These are phyloP conservation scores for Paracamarosporium sp. DNA, from an alignment of 2,329 filamentous ascomycete species.

Conservation along the genomic window DNA sequence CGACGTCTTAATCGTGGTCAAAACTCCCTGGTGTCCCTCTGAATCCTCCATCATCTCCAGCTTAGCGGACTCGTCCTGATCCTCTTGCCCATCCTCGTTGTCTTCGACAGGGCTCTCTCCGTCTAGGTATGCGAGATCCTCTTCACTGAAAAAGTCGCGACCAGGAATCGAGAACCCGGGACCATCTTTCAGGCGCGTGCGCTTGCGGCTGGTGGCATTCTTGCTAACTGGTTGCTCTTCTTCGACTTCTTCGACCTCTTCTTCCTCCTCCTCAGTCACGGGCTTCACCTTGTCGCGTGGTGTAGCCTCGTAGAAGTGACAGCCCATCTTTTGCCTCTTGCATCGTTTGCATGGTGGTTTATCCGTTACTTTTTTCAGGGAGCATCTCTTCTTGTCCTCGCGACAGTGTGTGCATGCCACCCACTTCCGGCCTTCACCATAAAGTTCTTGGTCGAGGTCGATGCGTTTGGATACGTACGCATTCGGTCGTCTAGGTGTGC, in stretches of 20 bases:
- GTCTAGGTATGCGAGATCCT: constrained; percentile 6
- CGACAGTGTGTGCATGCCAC: constrained; percentile 38
- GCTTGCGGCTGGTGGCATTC: neutral
- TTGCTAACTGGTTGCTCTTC: neutral
- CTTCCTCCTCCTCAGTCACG: constrained; percentile 12
- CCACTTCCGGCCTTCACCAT: constrained; percentile 24
- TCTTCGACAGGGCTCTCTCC: neutral
- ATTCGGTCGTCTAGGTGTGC: neutral
- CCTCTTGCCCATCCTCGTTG: neutral
- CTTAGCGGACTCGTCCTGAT: constrained; percentile 29
- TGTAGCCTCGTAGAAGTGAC: constrained; percentile 31
- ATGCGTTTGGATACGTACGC: constrained; percentile 15
- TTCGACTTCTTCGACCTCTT: constrained; percentile 9
- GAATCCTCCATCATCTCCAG: constrained; percentile 33
- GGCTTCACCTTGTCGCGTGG: neutral
- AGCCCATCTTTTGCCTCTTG: constrained; percentile 30
- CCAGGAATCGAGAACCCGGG: constrained; percentile 4
- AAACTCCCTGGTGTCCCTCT: constrained; percentile 28
- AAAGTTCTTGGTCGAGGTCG: constrained; percentile 26
- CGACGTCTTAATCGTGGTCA: constrained; percentile 44
- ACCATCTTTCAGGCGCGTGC: neutral
- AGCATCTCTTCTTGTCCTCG: constrained; percentile 35
- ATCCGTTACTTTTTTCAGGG: constrained; percentile 33
- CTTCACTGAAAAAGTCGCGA: neutral
- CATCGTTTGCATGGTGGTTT: constrained; percentile 44